Base-by-base conservation (phyloP, 2,329 filamentous ascomycete genomes). In the Paecilomyces variotii region DNA sequence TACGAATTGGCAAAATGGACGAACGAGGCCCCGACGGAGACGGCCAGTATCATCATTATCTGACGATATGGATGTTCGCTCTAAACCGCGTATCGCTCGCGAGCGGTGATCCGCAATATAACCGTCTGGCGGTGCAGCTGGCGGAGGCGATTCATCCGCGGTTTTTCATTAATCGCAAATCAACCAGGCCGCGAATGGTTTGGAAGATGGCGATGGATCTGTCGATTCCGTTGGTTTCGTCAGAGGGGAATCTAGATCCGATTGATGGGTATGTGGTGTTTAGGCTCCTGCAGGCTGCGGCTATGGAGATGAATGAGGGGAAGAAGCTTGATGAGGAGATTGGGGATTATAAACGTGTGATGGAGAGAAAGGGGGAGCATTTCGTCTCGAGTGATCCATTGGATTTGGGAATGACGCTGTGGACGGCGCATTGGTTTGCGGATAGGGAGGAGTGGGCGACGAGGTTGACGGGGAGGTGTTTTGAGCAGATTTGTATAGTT, bases 21-120 rank as follows among this genome's bases (percentile, higher is more conserved):
- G 81, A 73, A 11, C 57, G 61, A 0, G 82, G 82, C 0, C 65
- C 72, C 1, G 82, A 85, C 56, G 74, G 78, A 6, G 83, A 86
- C 66, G 83, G 83, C 2, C 83, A 86, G 66, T 85, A 86, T 60
- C 82, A 84, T 62, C 83, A 85, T 63, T 85, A 85, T 62, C 72
- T 85, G 24, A 85, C 82, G 0, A 65, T 85, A 4, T 86, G 83
- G 83, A 84, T 85, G 82, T 85, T 84, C 65, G 82, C 83, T 1
- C 73, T 86, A 3, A 84, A 83, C 64, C 74, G 83, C 1, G 71
- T 84, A 49, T 74, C 79, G 0, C 60, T 79, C 35, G 82, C 80
- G 2, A 76, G 78, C 0, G 72, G 72, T 0, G 76, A 84, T 25
- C 63, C 67, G 9, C 63, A 60, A 6, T 85, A 79, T 61, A 84